Evolutionary conservation across 441 rosid genomes (phyloP).

Genomic region (Mallotus japonicus): DNA sequence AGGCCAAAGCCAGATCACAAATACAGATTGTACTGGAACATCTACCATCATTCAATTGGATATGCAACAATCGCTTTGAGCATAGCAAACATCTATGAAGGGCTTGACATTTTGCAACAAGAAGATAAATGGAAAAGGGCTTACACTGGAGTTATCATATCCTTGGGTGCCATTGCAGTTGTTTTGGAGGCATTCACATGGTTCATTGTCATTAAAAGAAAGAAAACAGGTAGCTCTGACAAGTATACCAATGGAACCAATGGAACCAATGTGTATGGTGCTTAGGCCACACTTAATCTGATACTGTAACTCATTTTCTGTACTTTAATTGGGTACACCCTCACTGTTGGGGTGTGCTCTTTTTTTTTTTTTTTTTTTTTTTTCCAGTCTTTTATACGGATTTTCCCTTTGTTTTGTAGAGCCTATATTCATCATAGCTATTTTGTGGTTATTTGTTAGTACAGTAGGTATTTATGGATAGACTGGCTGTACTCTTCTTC

Average conservation of each 20-base stretch:
- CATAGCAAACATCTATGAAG: constrained; percentile 47
- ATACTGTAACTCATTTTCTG: background rate
- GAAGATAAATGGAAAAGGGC: constrained; percentile 43
- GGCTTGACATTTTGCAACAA: constrained; percentile 43
- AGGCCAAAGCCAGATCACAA: constrained; percentile 61
- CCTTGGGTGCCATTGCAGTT: constrained; percentile 31
- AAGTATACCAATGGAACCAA: constrained; percentile 28
- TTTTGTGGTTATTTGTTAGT: constrained; percentile 1
- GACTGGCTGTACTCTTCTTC: background rate
- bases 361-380: background rate
- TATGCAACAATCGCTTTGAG: constrained; percentile 41
- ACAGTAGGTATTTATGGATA: background rate
- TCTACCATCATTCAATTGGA: constrained; percentile 51
- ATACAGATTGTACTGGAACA: constrained; percentile 57
- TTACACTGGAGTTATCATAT: constrained; percentile 34
- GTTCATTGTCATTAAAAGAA: constrained; percentile 38
- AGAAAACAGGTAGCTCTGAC: constrained; percentile 24
- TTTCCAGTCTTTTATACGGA: background rate
- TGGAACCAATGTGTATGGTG: constrained; percentile 28
- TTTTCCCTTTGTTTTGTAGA: background rate
- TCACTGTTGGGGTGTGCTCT: no score
- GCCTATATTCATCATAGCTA: background rate
- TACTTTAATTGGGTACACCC: background rate
- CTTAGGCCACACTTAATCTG: constrained; percentile 12
- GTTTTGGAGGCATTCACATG: constrained; percentile 41